Conservation (phyloP, 148 eudicot species). For the Rhododendron vialii region DNA sequence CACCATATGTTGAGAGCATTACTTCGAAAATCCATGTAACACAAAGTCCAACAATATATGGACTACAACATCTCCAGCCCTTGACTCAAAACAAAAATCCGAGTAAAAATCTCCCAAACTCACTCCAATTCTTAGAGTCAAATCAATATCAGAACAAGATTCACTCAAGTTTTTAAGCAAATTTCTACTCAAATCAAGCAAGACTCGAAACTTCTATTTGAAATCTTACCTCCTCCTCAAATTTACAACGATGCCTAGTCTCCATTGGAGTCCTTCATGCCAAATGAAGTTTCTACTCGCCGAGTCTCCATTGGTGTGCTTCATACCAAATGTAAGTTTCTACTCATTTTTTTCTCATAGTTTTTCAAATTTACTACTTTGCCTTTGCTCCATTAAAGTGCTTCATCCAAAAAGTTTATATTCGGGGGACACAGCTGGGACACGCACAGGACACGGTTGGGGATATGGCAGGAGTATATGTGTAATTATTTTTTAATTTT, state of each 20-base stretch:
- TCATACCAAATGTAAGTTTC: too few species aligned
- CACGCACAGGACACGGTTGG: too few species aligned
- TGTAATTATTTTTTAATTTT: too few species aligned
- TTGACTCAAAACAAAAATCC: too few species aligned
- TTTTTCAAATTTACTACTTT: too few species aligned
- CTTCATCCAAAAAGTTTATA: too few species aligned
- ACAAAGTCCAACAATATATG: neutral
- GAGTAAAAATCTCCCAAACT: too few species aligned
- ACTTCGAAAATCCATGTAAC: neutral
- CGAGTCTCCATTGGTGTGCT: neutral
- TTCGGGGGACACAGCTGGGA: too few species aligned
- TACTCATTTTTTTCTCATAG: too few species aligned
- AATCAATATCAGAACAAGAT: neutral
- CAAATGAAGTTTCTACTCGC: neutral
- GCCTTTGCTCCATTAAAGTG: too few species aligned
- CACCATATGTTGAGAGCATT: neutral
- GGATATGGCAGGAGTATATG: too few species aligned
- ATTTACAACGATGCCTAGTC: neutral
- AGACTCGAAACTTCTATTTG: neutral
- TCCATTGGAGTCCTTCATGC: neutral
- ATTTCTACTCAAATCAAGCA: neutral
- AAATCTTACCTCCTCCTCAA: neutral
- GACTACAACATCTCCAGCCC: neutral
- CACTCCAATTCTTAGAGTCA: neutral
- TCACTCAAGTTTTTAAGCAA: neutral